These are phyloP conservation scores for Diutina sp. DNA, from an alignment of 1,139 yeast species.

Conservation along the genomic window DNA sequence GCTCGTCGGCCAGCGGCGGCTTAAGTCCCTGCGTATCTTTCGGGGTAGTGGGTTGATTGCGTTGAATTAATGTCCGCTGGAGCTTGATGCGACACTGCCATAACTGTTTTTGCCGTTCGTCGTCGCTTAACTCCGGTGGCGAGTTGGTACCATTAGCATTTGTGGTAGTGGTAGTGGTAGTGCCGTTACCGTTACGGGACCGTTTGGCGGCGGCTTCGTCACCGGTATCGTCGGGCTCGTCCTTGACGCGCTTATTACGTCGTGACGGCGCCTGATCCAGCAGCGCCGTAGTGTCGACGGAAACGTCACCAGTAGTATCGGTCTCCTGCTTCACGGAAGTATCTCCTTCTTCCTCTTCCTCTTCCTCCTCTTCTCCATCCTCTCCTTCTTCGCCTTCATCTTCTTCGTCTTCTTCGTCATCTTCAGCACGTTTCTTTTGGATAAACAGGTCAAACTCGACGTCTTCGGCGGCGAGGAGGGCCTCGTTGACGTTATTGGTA, in stretches of 20 bases:
- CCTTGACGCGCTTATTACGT: neutral
- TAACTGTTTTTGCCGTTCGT: conserved; percentile 32
- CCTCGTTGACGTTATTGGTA: conserved; percentile 23
- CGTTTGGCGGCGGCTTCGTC: neutral
- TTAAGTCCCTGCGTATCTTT: conserved; percentile 19
- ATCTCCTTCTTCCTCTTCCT: conserved; percentile 2
- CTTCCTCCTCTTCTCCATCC: conserved; percentile 15
- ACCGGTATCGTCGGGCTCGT: neutral
- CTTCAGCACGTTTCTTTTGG: conserved; percentile 12
- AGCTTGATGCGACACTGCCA: conserved; percentile 36
- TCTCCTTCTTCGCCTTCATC: conserved; percentile 16
- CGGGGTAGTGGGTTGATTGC: conserved; percentile 29
- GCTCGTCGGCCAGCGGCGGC: conserved; percentile 40
- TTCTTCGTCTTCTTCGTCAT: conserved; percentile 6
- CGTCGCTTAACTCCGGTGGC: conserved; percentile 4
- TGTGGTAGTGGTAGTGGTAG: too few relatives aligned
- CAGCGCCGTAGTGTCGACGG: neutral
- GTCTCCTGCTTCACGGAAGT: neutral
- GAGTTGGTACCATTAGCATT: neutral
- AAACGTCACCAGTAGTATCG: neutral
- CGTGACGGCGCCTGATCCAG: neutral
- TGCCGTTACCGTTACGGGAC: neutral
- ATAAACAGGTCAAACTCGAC: conserved; percentile 27
- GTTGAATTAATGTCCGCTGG: conserved; percentile 31
- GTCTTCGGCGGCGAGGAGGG: conserved; percentile 26